Conservation (phyloP, 192 early-diverging fungal species). For the Gorgonomyces haynaldii region DNA sequence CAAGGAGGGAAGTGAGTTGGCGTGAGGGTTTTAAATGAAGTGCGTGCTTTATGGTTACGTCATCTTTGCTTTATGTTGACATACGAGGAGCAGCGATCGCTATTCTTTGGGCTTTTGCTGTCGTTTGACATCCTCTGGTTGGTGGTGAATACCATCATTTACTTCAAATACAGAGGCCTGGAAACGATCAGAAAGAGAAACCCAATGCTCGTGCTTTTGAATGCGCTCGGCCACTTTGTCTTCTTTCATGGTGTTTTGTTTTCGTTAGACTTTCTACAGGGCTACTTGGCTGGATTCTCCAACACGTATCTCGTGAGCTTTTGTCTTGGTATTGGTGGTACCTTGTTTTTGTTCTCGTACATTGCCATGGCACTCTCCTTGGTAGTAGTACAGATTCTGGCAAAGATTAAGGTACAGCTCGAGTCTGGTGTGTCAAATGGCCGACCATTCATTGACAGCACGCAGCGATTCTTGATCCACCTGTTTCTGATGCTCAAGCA, state of each 20-base stretch:
- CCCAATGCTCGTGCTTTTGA: not conserved
- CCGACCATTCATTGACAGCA: not conserved
- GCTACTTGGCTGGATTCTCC: not conserved
- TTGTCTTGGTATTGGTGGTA: not conserved
- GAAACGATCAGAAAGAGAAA: not conserved
- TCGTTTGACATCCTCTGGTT: too few relatives aligned
- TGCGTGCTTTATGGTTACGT: too few relatives aligned
- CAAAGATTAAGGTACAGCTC: not conserved
- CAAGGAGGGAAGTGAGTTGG: too few relatives aligned
- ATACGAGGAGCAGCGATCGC: too few relatives aligned
- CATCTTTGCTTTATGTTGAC: too few relatives aligned
- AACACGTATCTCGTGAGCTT: not conserved
- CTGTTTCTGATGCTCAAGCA: slow-evolving; percentile 1
- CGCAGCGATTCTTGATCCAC: not conserved
- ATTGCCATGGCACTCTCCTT: not conserved
- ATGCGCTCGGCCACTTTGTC: not conserved
- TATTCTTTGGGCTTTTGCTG: too few relatives aligned
- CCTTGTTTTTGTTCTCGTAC: not conserved
- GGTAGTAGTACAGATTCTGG: not conserved
- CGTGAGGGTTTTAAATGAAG: too few relatives aligned
- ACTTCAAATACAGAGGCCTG: too few relatives aligned
- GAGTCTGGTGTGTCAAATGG: not conserved
- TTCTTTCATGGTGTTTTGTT: slow-evolving; percentile 1
- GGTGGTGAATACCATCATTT: too few relatives aligned
- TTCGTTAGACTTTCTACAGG: not conserved